Conservation (phyloP, 2,329 filamentous ascomycete species). For the Fusarium anthophilum region DNA sequence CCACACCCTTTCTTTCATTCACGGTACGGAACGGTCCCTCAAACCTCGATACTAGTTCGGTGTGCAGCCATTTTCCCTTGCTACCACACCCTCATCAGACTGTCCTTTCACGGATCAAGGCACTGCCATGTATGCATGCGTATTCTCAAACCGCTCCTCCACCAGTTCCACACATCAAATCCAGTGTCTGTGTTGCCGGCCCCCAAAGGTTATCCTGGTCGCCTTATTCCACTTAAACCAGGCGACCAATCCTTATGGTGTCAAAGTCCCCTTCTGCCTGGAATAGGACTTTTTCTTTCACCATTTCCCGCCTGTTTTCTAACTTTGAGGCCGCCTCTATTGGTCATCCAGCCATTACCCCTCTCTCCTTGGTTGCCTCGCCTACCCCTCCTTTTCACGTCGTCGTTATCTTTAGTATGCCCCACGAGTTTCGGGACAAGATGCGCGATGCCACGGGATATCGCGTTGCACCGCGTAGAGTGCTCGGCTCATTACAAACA, state of each 20-base stretch:
- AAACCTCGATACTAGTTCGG: slow-evolving; percentile 10
- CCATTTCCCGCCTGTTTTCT: slow-evolving; percentile 16
- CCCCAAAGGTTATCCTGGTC: slow-evolving; percentile 23
- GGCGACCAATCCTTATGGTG: slow-evolving; percentile 23
- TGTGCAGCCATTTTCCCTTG: slow-evolving; percentile 11
- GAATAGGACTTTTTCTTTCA: slow-evolving; percentile 30
- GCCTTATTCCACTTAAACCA: slow-evolving; percentile 21
- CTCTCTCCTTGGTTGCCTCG: slow-evolving; percentile 27
- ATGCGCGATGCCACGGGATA: slow-evolving; percentile 33
- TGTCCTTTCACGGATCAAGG: slow-evolving; percentile 8
- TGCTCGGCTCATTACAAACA: background rate
- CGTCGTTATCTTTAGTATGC: slow-evolving; percentile 14
- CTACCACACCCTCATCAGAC: slow-evolving; percentile 11
- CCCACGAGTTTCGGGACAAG: slow-evolving; percentile 10
- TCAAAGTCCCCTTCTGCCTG: slow-evolving; percentile 34
- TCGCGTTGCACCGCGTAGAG: slow-evolving; percentile 28
- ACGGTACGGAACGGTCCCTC: slow-evolving; percentile 6
- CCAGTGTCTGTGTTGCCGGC: background rate
- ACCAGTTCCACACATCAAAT: slow-evolving; percentile 20
- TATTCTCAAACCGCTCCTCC: slow-evolving; percentile 27
- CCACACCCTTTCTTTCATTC: slow-evolving; percentile 15
- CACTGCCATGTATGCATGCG: slow-evolving; percentile 16
- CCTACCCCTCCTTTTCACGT: slow-evolving; percentile 20
- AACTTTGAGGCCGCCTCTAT: slow-evolving; percentile 22
- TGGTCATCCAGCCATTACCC: slow-evolving; percentile 11